These are phyloP conservation scores for Saccharomycopsis babjevae DNA, from an alignment of 805 yeast genomes.

Conservation along the genomic window DNA sequence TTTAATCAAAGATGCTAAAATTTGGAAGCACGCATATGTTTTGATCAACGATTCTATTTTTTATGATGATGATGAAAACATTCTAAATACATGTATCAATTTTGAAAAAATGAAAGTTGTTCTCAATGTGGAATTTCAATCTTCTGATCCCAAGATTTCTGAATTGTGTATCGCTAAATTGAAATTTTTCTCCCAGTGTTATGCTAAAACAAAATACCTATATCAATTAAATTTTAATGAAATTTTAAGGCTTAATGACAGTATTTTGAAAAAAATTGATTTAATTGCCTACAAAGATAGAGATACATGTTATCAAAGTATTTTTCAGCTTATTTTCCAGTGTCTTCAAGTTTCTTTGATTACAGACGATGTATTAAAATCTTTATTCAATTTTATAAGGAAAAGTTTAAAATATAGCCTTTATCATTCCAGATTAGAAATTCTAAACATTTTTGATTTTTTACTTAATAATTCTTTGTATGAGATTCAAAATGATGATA, in stretches of 20 bases:
- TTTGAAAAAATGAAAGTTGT: slow-evolving; percentile 20
- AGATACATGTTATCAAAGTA: slow-evolving; percentile 8
- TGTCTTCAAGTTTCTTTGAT: slow-evolving; percentile 17
- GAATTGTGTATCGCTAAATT: slow-evolving; percentile 21
- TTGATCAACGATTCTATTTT: not conserved
- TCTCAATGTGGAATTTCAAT: slow-evolving; percentile 17
- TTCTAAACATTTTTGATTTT: slow-evolving; percentile 19
- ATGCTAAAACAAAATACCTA: slow-evolving; percentile 6
- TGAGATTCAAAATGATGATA: slow-evolving; percentile 4
- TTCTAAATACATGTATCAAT: slow-evolving; percentile 20
- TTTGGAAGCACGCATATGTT: slow-evolving; percentile 11
- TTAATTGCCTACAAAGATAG: not conserved
- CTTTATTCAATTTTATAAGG: slow-evolving; percentile 19
- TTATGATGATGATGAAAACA: slow-evolving; percentile 13
- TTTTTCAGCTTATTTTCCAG: slow-evolving; percentile 21
- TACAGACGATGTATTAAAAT: slow-evolving; percentile 16
- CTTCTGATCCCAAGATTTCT: slow-evolving; percentile 19
- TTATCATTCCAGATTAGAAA: slow-evolving; percentile 21
- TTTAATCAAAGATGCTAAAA: slow-evolving; percentile 9
- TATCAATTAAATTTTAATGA: slow-evolving; percentile 3
- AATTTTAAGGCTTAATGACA: not conserved
- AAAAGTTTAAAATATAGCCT: slow-evolving; percentile 18
- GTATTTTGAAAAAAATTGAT: slow-evolving; percentile 6
- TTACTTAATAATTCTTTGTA: slow-evolving; percentile 14
- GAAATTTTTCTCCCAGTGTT: slow-evolving; percentile 22